Conservation (phyloP, 768 basidiomycete species). For the Collybia sordida region DNA sequence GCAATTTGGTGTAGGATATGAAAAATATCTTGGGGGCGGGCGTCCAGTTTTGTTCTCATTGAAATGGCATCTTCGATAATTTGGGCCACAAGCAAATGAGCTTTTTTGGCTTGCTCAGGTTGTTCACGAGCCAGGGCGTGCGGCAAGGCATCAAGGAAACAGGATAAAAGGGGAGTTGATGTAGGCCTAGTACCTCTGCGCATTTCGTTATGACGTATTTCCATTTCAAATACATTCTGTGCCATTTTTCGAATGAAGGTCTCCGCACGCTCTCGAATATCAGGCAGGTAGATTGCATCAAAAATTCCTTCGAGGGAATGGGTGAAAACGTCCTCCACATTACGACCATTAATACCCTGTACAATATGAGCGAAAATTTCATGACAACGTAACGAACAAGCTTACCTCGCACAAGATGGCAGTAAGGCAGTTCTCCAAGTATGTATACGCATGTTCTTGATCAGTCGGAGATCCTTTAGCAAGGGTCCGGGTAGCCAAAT, state of each 20-base stretch:
- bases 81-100: slow-evolving; percentile 56
- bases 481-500: slow-evolving; percentile 65
- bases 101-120: slow-evolving; percentile 56
- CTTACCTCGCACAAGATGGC: slow-evolving; percentile 75
- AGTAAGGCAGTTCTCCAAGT: slow-evolving; percentile 70
- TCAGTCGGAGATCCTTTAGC: slow-evolving; percentile 48
- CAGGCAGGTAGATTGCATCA: slow-evolving; percentile 69
- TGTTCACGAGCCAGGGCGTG: slow-evolving; percentile 71
- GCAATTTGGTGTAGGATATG: slow-evolving; percentile 80
- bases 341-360: slow-evolving; percentile 71
- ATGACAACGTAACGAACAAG: slow-evolving; percentile 2
- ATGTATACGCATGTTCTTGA: slow-evolving; percentile 61
- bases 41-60: slow-evolving; percentile 46
- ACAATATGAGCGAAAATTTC: slow-evolving; percentile 1
- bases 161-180: slow-evolving; percentile 58
- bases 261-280: slow-evolving; percentile 69
- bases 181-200: slow-evolving; percentile 50
- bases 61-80: slow-evolving; percentile 69
- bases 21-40: slow-evolving; percentile 55
- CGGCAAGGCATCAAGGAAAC: slow-evolving; percentile 81
- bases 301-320: slow-evolving; percentile 74
- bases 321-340: slow-evolving; percentile 73
- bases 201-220: slow-evolving; percentile 60
- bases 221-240: slow-evolving; percentile 68
- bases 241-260: slow-evolving; percentile 70